Base-by-base conservation (phyloP, 352 stramenopile species). In the Halophytophthora batemanensis region DNA sequence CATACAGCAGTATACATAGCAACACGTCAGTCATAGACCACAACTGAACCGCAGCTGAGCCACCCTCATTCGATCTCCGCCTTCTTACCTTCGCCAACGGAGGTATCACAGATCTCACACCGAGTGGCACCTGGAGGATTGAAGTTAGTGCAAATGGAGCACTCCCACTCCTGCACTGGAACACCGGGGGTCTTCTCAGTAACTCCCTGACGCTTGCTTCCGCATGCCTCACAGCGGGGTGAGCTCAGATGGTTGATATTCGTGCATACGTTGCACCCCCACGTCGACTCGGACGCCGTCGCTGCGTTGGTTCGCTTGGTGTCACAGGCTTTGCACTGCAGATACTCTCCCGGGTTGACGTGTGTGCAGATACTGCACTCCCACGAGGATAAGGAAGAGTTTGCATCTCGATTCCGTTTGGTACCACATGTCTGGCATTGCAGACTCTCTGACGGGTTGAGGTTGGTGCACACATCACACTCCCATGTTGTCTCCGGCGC, bases 71-170 rank as follows among this genome's bases (percentile, higher is more conserved):
- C 19, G 39, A 47, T 38, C 35, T 18, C 39, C 11, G 19, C 25
- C 31, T 50, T 39, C 34, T 7, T 72, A 64, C 59, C 56, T 43
- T 45, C 17, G 59, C 41, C 38, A 13, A 62, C 31, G 29, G 22
- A 13, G 1, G 74, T 73, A 33, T 87, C 72, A 39, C 77, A 87
- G 17, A 87, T 18, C 35, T 72, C 59, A 49, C 64, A 72, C 6
- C n/a, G 42, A n/a, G 44, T 60, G 14, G 41, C 56, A 6, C 28
- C 28, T 37, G 38, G 6, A 14, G 37, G 40, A 10, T 72, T 72
- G 14, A 58, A 44, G 2, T 40, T 60, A 48, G 64, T 51, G 21
- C 64, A 72, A 18, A 59, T 13, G 3, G 45, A 59, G 19, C 64
- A 72, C 2, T 38, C 43, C 64, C 64, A 72, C 35, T 28, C 55